Evolutionary conservation across 345 rosid species (phyloP), one percentile per base, ranked within the genome.

Genomic region (Arabidopsis suecica): DNA sequence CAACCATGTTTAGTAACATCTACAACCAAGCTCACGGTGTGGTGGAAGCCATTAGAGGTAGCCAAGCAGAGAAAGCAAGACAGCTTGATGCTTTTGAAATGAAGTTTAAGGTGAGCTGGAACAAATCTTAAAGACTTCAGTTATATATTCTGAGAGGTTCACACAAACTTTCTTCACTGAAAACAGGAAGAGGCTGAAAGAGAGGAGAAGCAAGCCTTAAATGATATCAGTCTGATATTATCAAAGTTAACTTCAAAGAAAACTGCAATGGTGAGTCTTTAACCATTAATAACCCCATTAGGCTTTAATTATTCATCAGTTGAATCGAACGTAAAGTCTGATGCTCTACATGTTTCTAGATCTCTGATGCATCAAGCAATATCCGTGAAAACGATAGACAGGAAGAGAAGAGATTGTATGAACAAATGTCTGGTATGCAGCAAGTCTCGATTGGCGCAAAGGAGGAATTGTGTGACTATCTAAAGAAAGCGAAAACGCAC

Each of bases 171-270:
- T 68, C 40, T 42, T 70, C 38, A 38, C 55, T 32, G 36, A 62
- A 76, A 78, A 86, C 89, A 91, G 97, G 92, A 88, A 76, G 91
- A 88, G 76, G 88, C 92, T 14, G 89, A 79, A 14, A 86, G 75
- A 79, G 98, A 91, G 71, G 89, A 91, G 82, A 83, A 88, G 61
- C 88, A 79, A 76, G 95, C 97, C 30, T 58, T 91, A 78, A 71
- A 82, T 74, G 86, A 86, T 59, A 88, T 94, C 72, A 74, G 91
- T 10, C 45, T 67, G 61, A 89, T 91, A 83, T 81, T 91, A 73
- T 78, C 82, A 40, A 79, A 78, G 71, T 79, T 91, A 84, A 88
- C 91, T 62, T 82, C 86, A 32, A 87, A 82, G 78, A 89, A 82
- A 86, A 78, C 86, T 70, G 83, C 85, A 49, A 78, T 84, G 88